A percentile compares a stretch with the other conserved stretches of the same genome.
Conservation (phyloP, 2,329 filamentous ascomycete species). For the Hypoxylon sp. region DNA sequence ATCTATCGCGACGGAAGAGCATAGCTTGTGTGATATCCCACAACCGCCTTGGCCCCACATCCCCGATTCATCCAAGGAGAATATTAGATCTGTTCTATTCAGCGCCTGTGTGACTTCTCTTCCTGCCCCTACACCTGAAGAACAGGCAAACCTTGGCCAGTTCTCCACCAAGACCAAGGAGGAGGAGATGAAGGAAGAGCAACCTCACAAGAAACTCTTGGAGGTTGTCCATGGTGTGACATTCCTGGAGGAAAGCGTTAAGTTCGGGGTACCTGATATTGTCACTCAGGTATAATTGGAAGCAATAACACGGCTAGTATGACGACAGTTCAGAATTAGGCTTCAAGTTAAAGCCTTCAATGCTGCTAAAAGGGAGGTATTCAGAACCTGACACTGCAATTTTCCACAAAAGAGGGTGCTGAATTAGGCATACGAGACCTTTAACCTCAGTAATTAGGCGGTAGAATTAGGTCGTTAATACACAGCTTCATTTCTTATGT, state of each 20-base stretch:
- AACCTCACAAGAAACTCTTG: conserved; percentile 59
- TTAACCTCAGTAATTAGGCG: conserved; percentile 1
- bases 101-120: conserved; percentile 40
- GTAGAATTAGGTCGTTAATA: not conserved
- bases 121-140: conserved; percentile 35
- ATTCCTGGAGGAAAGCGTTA: conserved; percentile 70
- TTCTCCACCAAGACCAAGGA: conserved; percentile 51
- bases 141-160: conserved; percentile 36
- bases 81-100: conserved; percentile 18
- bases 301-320: not conserved
- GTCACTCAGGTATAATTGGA: conserved; percentile 53
- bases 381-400: not conserved
- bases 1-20: conserved; percentile 15
- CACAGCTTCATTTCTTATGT: not conserved
- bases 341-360: conserved; percentile 4
- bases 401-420: not conserved
- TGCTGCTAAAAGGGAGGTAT: conserved; percentile 10
- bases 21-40: conserved; percentile 15
- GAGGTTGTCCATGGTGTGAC: conserved; percentile 68
- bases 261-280: conserved; percentile 62
- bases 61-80: conserved; percentile 5
- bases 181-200: conserved; percentile 52
- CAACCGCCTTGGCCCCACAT: conserved; percentile 40
- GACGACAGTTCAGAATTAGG: not conserved
- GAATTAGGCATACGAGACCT: not conserved